These are phyloP conservation scores for Athelia psychrophila DNA, from an alignment of 1,284 basidiomycete species.

Conservation along the genomic window DNA sequence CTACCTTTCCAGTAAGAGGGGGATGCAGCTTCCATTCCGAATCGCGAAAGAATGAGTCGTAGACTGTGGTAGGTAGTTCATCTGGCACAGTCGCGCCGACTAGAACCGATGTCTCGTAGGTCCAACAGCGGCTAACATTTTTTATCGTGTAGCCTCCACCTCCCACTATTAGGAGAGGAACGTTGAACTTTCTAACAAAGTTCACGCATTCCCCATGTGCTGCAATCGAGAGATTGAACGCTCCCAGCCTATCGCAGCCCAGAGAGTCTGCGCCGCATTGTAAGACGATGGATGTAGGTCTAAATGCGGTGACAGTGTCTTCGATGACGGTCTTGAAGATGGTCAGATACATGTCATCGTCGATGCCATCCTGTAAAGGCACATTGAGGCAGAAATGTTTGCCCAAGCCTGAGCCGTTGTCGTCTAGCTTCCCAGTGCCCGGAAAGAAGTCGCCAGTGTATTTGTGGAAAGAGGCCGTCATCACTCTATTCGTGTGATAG, in stretches of 20 bases:
- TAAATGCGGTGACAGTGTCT: conserved; percentile 88
- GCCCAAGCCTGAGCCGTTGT: conserved; percentile 83
- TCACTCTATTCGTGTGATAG: conserved; percentile 95
- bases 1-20: conserved; percentile 85
- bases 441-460: conserved; percentile 99
- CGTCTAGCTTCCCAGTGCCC: conserved; percentile 90
- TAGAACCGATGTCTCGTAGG: conserved; percentile 96
- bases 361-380: conserved; percentile 94
- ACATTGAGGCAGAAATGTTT: conserved; percentile 98
- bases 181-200: conserved; percentile 89
- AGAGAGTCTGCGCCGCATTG: conserved; percentile 98
- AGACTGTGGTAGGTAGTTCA: conserved; percentile 85
- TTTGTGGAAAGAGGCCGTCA: conserved; percentile 99
- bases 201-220: conserved; percentile 98
- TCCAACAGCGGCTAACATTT: conserved; percentile 98
- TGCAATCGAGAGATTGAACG: conserved; percentile 99
- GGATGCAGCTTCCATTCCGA: conserved; percentile 92
- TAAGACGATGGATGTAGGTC: conserved; percentile 89
- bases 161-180: conserved; percentile 89
- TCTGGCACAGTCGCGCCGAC: conserved; percentile 84
- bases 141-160: conserved; percentile 96
- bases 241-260: conserved; percentile 91
- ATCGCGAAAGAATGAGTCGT: conserved; percentile 92
- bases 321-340: conserved; percentile 97
- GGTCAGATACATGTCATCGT: conserved; percentile 94